Conservation (phyloP, 2,329 filamentous ascomycete genomes). For the Botrytis sinoallii region DNA sequence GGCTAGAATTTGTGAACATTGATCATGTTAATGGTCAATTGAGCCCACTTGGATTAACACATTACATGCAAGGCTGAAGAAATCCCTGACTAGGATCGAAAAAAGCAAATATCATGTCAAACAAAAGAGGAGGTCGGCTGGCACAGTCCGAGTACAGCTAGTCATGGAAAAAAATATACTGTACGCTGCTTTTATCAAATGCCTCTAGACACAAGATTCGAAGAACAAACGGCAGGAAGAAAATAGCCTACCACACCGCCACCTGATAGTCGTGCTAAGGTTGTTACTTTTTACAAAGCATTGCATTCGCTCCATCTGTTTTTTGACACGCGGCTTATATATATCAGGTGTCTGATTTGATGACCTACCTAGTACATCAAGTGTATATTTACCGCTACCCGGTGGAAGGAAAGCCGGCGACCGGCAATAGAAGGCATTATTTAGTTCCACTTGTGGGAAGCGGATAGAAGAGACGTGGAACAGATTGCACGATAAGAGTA, state of each 20-base stretch:
- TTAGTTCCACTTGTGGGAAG: background rate
- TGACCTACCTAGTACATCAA: background rate
- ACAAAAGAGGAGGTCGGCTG: background rate
- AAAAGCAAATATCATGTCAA: background rate
- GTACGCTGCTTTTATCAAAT: background rate
- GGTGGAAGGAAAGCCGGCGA: background rate
- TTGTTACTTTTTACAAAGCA: background rate
- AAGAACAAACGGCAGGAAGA: background rate
- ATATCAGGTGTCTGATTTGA: background rate
- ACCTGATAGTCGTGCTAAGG: background rate
- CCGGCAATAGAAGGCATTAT: background rate
- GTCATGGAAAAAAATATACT: background rate
- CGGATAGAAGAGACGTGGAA: background rate
- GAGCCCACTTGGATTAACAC: slow-evolving; percentile 1
- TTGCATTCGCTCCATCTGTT: background rate
- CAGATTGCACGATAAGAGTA: background rate
- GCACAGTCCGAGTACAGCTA: background rate
- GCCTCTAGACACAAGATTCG: background rate
- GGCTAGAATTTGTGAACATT: slow-evolving; percentile 4
- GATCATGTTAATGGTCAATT: slow-evolving; percentile 2
- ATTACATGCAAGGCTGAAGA: slow-evolving; percentile 17
- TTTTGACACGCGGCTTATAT: background rate
- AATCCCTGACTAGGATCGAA: background rate
- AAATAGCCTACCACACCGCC: background rate
- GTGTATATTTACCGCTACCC: background rate